Conservation (phyloP, 768 basidiomycete genomes). For the Daedalea quercina region DNA sequence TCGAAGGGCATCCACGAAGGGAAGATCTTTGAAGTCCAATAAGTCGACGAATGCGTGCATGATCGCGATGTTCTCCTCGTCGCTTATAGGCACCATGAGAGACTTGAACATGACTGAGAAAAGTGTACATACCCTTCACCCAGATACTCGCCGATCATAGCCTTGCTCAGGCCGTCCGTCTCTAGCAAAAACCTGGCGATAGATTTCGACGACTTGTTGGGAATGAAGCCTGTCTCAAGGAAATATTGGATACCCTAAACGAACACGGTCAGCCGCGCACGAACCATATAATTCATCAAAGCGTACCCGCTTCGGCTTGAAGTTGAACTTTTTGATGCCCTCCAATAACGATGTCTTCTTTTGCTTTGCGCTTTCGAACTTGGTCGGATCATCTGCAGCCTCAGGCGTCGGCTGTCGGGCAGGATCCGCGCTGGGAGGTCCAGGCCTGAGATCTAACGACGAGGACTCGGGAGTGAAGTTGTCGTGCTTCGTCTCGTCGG, state of each 20-base stretch:
- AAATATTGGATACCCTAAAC: constrained; percentile 83
- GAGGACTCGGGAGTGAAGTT: constrained; percentile 50
- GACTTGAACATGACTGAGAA: background rate
- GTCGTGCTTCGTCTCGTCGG: constrained; percentile 50
- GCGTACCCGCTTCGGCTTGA: constrained; percentile 91
- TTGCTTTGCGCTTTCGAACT: constrained; percentile 93
- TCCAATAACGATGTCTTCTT: constrained; percentile 92
- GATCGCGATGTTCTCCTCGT: constrained; percentile 80
- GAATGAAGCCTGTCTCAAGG: constrained; percentile 82
- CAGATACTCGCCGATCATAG: constrained; percentile 96
- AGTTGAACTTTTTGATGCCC: constrained; percentile 97
- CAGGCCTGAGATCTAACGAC: constrained; percentile 44
- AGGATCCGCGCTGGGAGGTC: constrained; percentile 41
- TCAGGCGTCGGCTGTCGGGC: constrained; percentile 72
- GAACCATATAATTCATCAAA: constrained; percentile 2
- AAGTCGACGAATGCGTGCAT: constrained; percentile 98
- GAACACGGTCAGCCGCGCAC: background rate
- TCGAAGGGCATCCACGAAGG: constrained; percentile 87
- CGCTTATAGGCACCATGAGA: constrained; percentile 38
- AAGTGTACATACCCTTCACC: constrained; percentile 78
- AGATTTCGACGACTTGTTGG: constrained; percentile 60
- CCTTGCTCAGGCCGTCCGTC: constrained; percentile 91
- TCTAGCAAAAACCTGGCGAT: constrained; percentile 80
- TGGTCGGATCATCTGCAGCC: constrained; percentile 79
- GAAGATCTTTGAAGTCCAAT: constrained; percentile 75